Base-by-base conservation (phyloP, 768 basidiomycete species). In the Rubroboletus satanas region DNA sequence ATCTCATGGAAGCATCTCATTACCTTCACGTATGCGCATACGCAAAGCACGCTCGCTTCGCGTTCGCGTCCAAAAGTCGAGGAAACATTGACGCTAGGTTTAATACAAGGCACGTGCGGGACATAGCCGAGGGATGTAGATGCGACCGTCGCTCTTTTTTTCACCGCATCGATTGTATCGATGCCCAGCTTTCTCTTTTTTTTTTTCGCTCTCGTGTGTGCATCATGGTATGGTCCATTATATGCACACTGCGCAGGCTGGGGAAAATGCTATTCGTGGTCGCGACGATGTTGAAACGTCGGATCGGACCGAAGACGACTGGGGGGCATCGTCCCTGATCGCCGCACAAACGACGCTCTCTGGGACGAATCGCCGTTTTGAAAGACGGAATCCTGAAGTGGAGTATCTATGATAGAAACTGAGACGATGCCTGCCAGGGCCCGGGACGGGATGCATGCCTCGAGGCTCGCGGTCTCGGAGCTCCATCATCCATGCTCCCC, bases 81-180 rank as follows among this genome's bases (percentile, higher is more conserved):
- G 29, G 29, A 54, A 51, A 55, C 52, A 39, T 37, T 37, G 48
- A 28, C 23, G 12, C 37, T 54, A 55, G 54, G 54, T 55, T 55
- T 54, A 55, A 55, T 55, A 53, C 17, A 42, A 29, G 41, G 39
- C 55, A 57, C 48, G 47, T 46, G 44, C 43, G 31, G 26, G 7
- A 10, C 33, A 48, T 5, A 37, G 45, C 51, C 51, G 23, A 48
- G 7, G 44, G 11, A 2, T 2, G 14, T 36, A 52, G 52, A 52
- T 10, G 26, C 21, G 23, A n/a, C 49, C 23, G 9, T 35, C 49
- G 17, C 49, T 23, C 33, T n/a, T 11, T 7, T 11, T 3, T 18
- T 12, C 6, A 8, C n/a, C 14, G 28, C 12, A 33, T n/a, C 31
- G 31, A 38, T 21, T 14, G 5, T 48, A n/a, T 26, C 17, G 43